A percentile compares a stretch with the other conserved stretches of the same genome.
These are phyloP conservation scores for Earliella scabrosa DNA, from an alignment of 1,284 basidiomycete genomes.

Conservation along the genomic window DNA sequence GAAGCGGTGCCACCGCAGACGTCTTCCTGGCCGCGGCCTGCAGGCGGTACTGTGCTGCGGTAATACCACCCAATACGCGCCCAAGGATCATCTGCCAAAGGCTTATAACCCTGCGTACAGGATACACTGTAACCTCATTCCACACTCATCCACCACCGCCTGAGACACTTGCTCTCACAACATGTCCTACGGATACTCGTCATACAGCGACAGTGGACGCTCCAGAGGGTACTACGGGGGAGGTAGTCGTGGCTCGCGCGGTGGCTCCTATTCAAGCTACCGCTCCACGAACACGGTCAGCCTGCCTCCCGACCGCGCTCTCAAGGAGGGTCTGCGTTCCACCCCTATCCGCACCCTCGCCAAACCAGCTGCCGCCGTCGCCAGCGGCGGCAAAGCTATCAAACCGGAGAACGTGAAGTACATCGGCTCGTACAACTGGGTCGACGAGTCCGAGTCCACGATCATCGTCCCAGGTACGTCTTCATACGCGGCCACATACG, in stretches of 20 bases:
- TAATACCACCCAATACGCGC: too few relatives aligned
- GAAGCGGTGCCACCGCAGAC: too few relatives aligned
- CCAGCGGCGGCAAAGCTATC: background rate
- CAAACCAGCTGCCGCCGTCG: background rate
- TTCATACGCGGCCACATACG: too few relatives aligned
- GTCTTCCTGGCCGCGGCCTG: too few relatives aligned
- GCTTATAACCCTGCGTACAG: too few relatives aligned
- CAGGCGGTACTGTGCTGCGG: too few relatives aligned
- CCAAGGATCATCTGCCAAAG: too few relatives aligned
- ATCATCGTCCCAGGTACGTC: slow-evolving; percentile 59
- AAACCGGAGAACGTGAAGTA: slow-evolving; percentile 39
- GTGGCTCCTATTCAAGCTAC: background rate
- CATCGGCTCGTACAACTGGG: slow-evolving; percentile 63
- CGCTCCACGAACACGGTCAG: background rate
- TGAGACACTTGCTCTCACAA: too few relatives aligned
- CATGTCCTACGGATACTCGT: too few relatives aligned
- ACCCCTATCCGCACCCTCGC: slow-evolving; percentile 7
- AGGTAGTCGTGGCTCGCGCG: background rate
- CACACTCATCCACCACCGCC: too few relatives aligned
- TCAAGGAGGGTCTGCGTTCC: slow-evolving; percentile 12
- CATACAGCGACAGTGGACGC: too few relatives aligned
- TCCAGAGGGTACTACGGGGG: background rate
- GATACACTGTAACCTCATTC: too few relatives aligned
- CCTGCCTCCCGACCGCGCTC: slow-evolving; percentile 16
- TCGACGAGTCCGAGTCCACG: slow-evolving; percentile 44